Evolutionary conservation across 768 basidiomycete species (phyloP).

Genomic region (Epithele typhae): DNA sequence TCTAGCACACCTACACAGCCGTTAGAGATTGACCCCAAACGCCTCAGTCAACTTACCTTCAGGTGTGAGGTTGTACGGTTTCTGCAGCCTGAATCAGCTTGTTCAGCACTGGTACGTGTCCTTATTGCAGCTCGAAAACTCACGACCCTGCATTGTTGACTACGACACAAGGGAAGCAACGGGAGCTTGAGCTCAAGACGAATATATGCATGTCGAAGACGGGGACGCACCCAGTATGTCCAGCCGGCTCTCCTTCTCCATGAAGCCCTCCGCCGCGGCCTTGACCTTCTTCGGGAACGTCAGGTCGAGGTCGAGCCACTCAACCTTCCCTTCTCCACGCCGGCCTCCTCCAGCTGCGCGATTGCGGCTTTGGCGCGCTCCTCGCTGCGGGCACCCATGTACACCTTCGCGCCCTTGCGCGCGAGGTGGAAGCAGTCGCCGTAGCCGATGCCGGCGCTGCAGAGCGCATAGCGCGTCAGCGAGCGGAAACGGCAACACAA

Average conservation of each 20-base stretch:
- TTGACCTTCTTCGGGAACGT: slow-evolving; percentile 42
- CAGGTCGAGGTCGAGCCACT: slow-evolving; percentile 51
- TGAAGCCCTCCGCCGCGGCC: slow-evolving; percentile 43
- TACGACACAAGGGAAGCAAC: too few species aligned
- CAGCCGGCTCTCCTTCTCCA: slow-evolving; percentile 45
- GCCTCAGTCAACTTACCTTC: too few species aligned
- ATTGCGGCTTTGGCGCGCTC: slow-evolving; percentile 44
- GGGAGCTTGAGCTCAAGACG: neutral
- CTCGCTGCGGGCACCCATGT: slow-evolving; percentile 52
- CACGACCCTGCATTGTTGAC: too few species aligned
- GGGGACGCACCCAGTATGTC: slow-evolving; percentile 46
- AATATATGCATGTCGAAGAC: neutral
- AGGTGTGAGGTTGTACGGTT: too few species aligned
- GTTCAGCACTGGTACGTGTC: too few species aligned
- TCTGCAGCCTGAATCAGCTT: too few species aligned
- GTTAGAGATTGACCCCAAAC: too few species aligned
- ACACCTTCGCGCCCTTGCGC: slow-evolving; percentile 52
- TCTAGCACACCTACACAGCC: slow-evolving; percentile 31
- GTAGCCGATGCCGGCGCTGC: slow-evolving; percentile 46
- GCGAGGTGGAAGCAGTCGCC: slow-evolving; percentile 51
- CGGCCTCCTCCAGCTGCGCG: slow-evolving; percentile 39
- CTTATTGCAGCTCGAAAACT: slow-evolving; percentile 18
- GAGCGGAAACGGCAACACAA: neutral
- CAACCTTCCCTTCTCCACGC: slow-evolving; percentile 41
- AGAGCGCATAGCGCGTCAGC: neutral